Evolutionary conservation across 2,329 filamentous ascomycete genomes (phyloP).

Genomic region (Trichoderma sp.): DNA sequence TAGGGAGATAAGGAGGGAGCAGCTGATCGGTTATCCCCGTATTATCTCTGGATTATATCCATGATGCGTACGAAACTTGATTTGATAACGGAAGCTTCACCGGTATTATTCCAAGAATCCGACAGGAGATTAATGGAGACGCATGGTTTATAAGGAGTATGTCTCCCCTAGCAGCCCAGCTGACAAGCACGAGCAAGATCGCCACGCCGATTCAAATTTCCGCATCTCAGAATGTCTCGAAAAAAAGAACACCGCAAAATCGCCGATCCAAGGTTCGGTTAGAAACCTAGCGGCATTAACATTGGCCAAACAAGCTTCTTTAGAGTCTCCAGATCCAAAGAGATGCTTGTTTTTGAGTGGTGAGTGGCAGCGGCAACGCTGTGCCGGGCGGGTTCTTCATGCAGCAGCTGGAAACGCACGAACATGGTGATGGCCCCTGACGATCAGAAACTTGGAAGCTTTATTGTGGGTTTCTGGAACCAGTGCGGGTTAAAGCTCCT

Average conservation of each 20-base stretch:
- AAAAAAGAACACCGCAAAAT: not conserved
- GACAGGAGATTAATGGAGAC: not conserved
- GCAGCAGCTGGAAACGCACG: not conserved
- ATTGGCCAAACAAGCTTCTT: conserved; percentile 14
- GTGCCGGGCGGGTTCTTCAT: not conserved
- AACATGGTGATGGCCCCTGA: conserved; percentile 30
- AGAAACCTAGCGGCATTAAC: conserved; percentile 14
- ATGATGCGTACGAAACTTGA: not conserved
- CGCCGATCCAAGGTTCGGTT: not conserved
- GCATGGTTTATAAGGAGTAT: not conserved
- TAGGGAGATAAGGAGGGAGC: not conserved
- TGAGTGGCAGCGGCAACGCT: not conserved
- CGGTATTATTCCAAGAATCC: not conserved
- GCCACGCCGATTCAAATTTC: conserved; percentile 40
- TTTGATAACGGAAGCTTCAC: not conserved
- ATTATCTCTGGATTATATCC: not conserved
- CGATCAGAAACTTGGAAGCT: conserved; percentile 26
- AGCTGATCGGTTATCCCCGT: not conserved
- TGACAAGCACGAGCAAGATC: conserved; percentile 31
- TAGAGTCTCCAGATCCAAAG: not conserved
- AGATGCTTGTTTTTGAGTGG: not conserved
- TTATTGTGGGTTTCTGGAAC: conserved; percentile 4
- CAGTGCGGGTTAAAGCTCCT: conserved; percentile 1
- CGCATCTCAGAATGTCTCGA: conserved; percentile 27
- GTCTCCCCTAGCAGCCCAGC: not conserved